Evolutionary conservation across 2,329 filamentous ascomycete species (phyloP), one percentile per base, ranked within the genome.

Genomic region (Sarocladiaceae sp.): DNA sequence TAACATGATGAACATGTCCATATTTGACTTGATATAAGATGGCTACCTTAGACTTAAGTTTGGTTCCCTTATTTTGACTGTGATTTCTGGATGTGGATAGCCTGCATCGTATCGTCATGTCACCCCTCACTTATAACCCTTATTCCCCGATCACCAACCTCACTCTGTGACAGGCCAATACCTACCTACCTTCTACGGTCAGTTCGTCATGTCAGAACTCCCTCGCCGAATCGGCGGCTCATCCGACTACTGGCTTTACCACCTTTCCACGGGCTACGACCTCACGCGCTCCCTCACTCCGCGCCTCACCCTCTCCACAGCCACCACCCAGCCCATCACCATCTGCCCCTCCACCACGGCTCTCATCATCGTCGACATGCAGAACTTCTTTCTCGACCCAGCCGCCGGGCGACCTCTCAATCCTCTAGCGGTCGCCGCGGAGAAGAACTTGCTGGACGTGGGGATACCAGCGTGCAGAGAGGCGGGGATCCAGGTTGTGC

Each of bases 311-410:
- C 35, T 46, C 13, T 29, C 33, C 12, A 41, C 37, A 16, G 57
- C 62, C 7, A 58, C 57, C 21, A 55, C 37, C 26, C 33, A 41
- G n/a, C 46, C 54, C 10, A 52, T 73, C 40, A 60, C 57, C 9
- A 57, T 76, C 31, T 59, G 61, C 15, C 65, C 70, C 5, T 47
- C 53, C 10, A 60, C 61, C 16, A 64, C 66, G n/a, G 72, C 69
- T 3, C 58, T 76, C 2, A 63, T 76, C 11, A 64, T 76, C 29
- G 64, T 76, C 37, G 72, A 76, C 58, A 69, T 73, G 66, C 70
- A 75, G 59, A 74, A 75, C 53, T 71, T 66, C 37, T 41, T 41
- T 24, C 37, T 41, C n/a, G 63, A 73, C 75, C 55, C 60, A 78
- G 40, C 37, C 11, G 40, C 40, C 18, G 40, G 40, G 58, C 61